Base-by-base conservation (phyloP, 169 alveolate genomes). In the Cryptosporidium parvum region DNA sequence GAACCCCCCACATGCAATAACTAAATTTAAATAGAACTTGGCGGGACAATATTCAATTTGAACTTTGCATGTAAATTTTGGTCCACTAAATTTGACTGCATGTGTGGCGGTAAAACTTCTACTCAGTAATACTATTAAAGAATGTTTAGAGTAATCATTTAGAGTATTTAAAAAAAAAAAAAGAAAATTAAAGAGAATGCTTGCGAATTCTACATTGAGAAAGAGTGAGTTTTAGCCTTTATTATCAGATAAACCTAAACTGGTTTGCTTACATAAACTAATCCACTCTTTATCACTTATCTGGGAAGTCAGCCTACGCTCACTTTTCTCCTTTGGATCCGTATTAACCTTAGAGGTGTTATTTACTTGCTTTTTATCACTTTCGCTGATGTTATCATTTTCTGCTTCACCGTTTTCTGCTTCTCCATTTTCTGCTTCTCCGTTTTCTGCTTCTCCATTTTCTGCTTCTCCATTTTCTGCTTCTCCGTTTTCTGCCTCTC, bases 231-330 rank as follows among this genome's bases (percentile, higher is more conserved):
- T 6, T 52, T 4, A n/a, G 37, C 18, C 6, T 1, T 56, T 26
- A 3, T 51, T n/a, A 5, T 44, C 39, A 3, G 67, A 45, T 21
- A 53, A 42, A 0, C 89, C 89, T 18, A 80, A 56, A 42, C 75
- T 80, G 7, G 75, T 37, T 44, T 80, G 72, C 42, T 67, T 80
- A 12, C 89, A 80, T 31, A 80, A 26, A 44, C 29, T 80, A 6
- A 80, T 59, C 89, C 89, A 80, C 16, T 80, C 89, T 33, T 65
- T 80, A 23, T 80, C 89, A 39, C 72, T 65, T 6, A 65, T 26
- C 29, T 65, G 72, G 4, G 72, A 65, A 3, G 53, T 9, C 29
- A 56, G 14, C 26, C 23, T 56, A 23, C 37, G 67, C 14, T 56
- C 67, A 56, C 18, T 56, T 56, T 56, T 26, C 18, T 26, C 67